Conservation (phyloP, 2,329 filamentous ascomycete species). For the Biscogniauxia marginata region DNA sequence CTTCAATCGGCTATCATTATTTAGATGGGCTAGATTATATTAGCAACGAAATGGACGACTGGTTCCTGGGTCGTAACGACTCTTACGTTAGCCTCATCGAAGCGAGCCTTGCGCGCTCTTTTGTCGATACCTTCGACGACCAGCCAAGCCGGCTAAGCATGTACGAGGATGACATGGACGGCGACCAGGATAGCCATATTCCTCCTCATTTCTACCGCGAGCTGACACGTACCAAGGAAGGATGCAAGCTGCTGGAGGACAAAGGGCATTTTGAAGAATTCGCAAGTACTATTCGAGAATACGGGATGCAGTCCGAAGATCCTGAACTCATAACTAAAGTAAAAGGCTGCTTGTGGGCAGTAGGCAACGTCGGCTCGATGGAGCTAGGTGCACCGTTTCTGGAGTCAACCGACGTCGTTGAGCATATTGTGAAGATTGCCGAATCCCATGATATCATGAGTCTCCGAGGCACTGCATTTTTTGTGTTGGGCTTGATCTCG, state of each 20-base stretch:
- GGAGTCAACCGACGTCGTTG: slow-evolving; percentile 84
- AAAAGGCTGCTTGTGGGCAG: slow-evolving; percentile 95
- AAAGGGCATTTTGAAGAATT: slow-evolving; percentile 98
- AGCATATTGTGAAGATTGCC: slow-evolving; percentile 83
- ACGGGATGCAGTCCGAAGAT: slow-evolving; percentile 82
- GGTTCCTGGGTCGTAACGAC: slow-evolving; percentile 96
- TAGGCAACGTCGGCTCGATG: slow-evolving; percentile 98
- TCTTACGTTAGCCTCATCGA: slow-evolving; percentile 94
- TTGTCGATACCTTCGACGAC: slow-evolving; percentile 64
- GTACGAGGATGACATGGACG: slow-evolving; percentile 56
- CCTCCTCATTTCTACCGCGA: slow-evolving; percentile 99
- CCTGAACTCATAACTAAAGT: slow-evolving; percentile 85
- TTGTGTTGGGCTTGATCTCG: slow-evolving; percentile 89
- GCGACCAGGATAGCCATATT: slow-evolving; percentile 61
- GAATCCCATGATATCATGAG: slow-evolving; percentile 88
- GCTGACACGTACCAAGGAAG: slow-evolving; percentile 86
- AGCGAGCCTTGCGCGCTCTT: slow-evolving; percentile 86
- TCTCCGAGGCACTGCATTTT: slow-evolving; percentile 92
- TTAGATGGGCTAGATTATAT: slow-evolving; percentile 97
- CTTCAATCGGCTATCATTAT: slow-evolving; percentile 96
- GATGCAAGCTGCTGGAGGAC: slow-evolving; percentile 82
- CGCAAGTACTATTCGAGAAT: slow-evolving; percentile 80
- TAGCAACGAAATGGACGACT: slow-evolving; percentile 99
- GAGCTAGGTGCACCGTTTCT: slow-evolving; percentile 93
- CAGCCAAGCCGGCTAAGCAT: slow-evolving; percentile 56